Conservation (phyloP, 1,284 basidiomycete genomes). For the Cryptococcus sp. region DNA sequence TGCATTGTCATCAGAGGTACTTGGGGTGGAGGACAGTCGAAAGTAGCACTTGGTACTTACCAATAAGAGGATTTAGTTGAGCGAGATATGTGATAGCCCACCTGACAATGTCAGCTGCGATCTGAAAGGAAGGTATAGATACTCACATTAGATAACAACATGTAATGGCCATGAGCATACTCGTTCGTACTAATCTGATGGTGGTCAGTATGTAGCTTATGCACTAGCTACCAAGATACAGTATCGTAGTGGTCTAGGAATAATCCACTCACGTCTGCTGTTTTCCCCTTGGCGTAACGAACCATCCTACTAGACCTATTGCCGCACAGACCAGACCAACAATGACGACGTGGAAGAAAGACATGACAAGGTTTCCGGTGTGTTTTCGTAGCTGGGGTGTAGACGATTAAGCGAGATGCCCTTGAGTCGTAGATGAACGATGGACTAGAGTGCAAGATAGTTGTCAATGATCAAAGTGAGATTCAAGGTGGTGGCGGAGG, state of each 20-base stretch:
- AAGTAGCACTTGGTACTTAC: constrained; percentile 49
- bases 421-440: too few species aligned
- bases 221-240: neutral
- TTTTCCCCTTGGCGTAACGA: constrained; percentile 74
- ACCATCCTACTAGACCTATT: constrained; percentile 62
- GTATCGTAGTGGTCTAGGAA: neutral
- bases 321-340: constrained; percentile 46
- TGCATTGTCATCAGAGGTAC: constrained; percentile 11
- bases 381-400: too few species aligned
- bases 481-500: too few species aligned
- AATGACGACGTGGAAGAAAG: constrained; percentile 38
- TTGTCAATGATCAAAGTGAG: too few species aligned
- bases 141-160: constrained; percentile 76
- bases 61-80: constrained; percentile 80
- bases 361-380: constrained; percentile 10
- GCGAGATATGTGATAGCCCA: constrained; percentile 92
- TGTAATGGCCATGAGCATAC: constrained; percentile 66
- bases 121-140: neutral
- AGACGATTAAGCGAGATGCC: too few species aligned
- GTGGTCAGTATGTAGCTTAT: neutral
- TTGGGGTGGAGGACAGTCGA: too few species aligned
- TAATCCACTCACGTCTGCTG: constrained; percentile 70
- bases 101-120: constrained; percentile 18
- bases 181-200: constrained; percentile 70
- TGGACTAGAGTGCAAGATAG: too few species aligned